Evolutionary conservation across 192 early-diverging fungal species (phyloP), one percentile per base, ranked within the genome.

Genomic region (Gonapodya prolifera): DNA sequence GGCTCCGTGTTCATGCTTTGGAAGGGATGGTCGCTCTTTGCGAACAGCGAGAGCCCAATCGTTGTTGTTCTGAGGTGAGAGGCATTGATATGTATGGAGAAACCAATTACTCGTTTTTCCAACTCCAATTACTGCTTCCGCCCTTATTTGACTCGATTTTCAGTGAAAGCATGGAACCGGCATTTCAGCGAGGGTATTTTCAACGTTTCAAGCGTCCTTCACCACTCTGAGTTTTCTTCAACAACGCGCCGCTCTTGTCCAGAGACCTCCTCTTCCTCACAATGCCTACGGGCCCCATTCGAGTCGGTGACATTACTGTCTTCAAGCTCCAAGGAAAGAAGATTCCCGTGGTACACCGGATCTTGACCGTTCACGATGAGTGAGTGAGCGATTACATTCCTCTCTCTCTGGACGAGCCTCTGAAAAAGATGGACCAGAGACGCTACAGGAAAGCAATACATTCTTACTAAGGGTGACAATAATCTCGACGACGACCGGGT

Each of bases 381-480:
- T 92, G 85, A 70, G 82, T 77, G n/a, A 61, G 45, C 45, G 45
- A 8, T 23, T 61, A 61, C 45, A 16, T 61, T 61, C 8, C 45
- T 61, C 45, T 8, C 45, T 16, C 45, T 61, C 8, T 61, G 23
- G 23, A 23, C 45, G 45, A 61, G 8, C 8, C 45, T 61, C 23
- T 61, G 45, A 23, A 23, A 61, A 61, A 61, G 45, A 23, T 8
- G 23, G 23, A 61, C 8, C 45, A 83, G 81, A 18, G 73, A 30
- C 23, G 80, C 86, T 18, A 90, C 89, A n/a, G 92, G 89, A 0
- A 91, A 91, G 77, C 94, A 98, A 82, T 90, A 84, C 78, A 80
- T 99, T 69, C 82, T 98, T 80, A 99, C 97, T 33, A 99, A 99
- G 87, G 97, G 97, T 69, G 97, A 99, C 84, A 93, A 96, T 83